phyloP scores from a whole-genome alignment of 768 basidiomycete genomes.

The Macrocybe gigantea region DNA sequence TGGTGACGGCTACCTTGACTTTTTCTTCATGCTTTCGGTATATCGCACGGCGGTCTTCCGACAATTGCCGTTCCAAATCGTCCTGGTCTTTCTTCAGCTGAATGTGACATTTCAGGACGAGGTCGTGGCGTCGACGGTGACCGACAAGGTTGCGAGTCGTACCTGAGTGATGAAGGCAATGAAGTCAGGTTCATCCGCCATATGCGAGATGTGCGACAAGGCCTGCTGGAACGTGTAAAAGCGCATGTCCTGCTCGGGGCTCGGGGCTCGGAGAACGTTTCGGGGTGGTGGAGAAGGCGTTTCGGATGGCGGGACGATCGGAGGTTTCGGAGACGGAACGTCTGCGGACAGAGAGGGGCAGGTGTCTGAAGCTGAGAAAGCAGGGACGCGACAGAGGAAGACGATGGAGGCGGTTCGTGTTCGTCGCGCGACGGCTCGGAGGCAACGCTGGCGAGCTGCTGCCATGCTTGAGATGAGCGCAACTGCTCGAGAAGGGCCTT shows the following conservation, averaged over 20 bases:
- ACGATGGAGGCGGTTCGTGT: neutral
- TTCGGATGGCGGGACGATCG: constrained; percentile 3
- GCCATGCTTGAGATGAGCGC: constrained; percentile 64
- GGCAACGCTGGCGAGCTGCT: constrained; percentile 29
- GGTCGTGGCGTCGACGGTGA: constrained; percentile 2
- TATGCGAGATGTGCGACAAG: constrained; percentile 54
- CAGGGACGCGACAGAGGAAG: constrained; percentile 49
- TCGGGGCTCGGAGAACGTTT: constrained; percentile 4
- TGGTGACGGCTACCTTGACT: constrained; percentile 60
- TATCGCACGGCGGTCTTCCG: constrained; percentile 60
- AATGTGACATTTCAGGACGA: neutral
- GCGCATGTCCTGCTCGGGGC: constrained; percentile 31
- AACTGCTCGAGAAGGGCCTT: constrained; percentile 69
- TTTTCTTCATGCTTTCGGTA: constrained; percentile 64
- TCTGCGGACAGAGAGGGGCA: constrained; percentile 3
- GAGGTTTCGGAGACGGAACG: constrained; percentile 1
- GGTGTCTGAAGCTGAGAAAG: constrained; percentile 54
- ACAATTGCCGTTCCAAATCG: constrained; percentile 59
- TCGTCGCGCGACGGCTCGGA: neutral
- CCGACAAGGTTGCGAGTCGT: constrained; percentile 7
- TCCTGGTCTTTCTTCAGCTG: constrained; percentile 74
- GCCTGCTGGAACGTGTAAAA: constrained; percentile 63
- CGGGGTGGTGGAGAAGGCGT: neutral
- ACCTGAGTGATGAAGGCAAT: constrained; percentile 49
- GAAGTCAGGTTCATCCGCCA: constrained; percentile 50